Evolutionary conservation across 495 filamentous ascomycete species (phyloP).

Genomic region (Bacidia gigantensis): DNA sequence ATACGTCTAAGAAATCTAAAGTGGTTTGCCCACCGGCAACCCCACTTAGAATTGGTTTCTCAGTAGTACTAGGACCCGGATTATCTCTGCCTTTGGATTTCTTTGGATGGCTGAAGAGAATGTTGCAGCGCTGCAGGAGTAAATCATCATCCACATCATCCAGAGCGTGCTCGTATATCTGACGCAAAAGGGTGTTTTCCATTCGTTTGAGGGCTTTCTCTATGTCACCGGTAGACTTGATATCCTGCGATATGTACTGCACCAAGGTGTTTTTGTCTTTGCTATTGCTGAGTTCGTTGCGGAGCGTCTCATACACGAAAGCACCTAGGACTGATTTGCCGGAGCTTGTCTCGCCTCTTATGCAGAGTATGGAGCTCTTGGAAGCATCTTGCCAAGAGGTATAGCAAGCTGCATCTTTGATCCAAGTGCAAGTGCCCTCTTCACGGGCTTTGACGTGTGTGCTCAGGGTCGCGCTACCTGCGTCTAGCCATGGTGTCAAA

Average conservation of each 20-base stretch:
- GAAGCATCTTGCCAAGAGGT: background rate
- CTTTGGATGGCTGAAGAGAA: background rate
- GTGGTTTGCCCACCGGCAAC: background rate
- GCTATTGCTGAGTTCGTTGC: background rate
- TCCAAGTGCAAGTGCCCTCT: conserved; percentile 1
- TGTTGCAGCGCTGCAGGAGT: conserved; percentile 4
- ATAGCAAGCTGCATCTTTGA: background rate
- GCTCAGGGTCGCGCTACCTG: background rate
- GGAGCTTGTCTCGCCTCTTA: background rate
- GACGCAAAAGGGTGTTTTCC: conserved; percentile 1
- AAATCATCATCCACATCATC: conserved; percentile 4
- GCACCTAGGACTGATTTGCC: conserved; percentile 3
- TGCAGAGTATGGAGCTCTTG: background rate
- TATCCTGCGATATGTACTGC: background rate
- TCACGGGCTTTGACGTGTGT: conserved; percentile 1
- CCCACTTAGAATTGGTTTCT: background rate
- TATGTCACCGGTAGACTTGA: background rate
- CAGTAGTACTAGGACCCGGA: background rate
- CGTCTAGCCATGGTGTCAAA: conserved; percentile 1
- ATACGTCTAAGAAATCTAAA: background rate
- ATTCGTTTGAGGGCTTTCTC: background rate
- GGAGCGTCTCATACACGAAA: background rate
- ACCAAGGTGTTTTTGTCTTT: background rate
- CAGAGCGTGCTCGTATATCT: background rate
- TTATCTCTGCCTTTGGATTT: background rate